A percentile compares a stretch with the other conserved stretches of the same genome.
Conservation (phyloP, 371 early-diverging fungal species). For the Lichtheimia ramosa region DNA sequence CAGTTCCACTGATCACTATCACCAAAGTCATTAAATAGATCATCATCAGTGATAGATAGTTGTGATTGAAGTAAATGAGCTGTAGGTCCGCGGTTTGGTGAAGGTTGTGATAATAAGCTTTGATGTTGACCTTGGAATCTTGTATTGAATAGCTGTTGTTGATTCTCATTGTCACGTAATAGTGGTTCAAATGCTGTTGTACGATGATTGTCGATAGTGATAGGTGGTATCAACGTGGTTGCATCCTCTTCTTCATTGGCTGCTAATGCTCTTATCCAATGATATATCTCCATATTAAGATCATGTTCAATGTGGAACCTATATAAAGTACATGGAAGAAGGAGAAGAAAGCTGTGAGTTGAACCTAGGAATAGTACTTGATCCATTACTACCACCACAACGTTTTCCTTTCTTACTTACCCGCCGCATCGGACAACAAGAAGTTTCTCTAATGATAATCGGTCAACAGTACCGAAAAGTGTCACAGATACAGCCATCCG, state of each 20-base stretch:
- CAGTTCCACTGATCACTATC: slow-evolving; percentile 14
- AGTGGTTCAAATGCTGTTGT: not conserved
- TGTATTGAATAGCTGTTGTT: not conserved
- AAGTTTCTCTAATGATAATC: too few species aligned
- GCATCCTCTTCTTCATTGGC: too few species aligned
- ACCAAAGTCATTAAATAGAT: slow-evolving; percentile 10
- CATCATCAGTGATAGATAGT: not conserved
- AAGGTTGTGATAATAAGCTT: slow-evolving; percentile 10
- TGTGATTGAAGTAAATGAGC: not conserved
- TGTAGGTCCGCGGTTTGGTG: slow-evolving; percentile 1
- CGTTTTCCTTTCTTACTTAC: slow-evolving; percentile 1
- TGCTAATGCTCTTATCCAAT: not conserved
- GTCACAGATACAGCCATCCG: slow-evolving; percentile 10
- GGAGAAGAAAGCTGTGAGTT: not conserved
- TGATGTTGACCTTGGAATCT: not conserved
- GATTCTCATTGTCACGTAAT: not conserved
- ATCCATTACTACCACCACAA: too few species aligned
- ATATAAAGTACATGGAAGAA: not conserved
- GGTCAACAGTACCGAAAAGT: slow-evolving; percentile 10
- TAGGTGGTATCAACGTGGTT: too few species aligned
- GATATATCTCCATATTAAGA: slow-evolving; percentile 14
- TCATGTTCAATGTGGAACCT: slow-evolving; percentile 18
- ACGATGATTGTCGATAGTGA: too few species aligned
- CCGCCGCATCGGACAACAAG: slow-evolving; percentile 8
- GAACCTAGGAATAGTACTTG: too few species aligned